Conservation (phyloP, 768 basidiomycete species). For the Rhizopogon vinicolor region DNA sequence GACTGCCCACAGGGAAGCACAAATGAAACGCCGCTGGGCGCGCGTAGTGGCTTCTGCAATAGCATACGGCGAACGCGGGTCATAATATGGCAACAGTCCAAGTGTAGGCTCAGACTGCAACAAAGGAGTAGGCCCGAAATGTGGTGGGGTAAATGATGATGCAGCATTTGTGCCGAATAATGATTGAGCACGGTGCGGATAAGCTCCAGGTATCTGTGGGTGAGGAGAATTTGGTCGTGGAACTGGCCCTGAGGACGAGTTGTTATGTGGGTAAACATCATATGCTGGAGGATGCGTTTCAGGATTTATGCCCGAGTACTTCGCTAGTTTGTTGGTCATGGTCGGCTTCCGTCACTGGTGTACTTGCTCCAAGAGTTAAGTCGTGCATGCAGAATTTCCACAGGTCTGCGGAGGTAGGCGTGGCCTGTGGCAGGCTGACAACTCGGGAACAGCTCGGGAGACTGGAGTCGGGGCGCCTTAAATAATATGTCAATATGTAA, state of each 20-base stretch:
- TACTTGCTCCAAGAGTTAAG: not conserved
- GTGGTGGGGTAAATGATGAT: conserved; percentile 12
- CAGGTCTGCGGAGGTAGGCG: not conserved
- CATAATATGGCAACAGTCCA: conserved; percentile 36
- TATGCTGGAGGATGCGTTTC: conserved; percentile 27
- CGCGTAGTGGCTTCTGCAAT: conserved; percentile 31
- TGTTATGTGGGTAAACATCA: conserved; percentile 11
- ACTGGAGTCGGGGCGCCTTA: too few species aligned
- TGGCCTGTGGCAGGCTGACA: not conserved
- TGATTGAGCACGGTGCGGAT: conserved; percentile 10
- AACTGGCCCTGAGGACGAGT: conserved; percentile 6
- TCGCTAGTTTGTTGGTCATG: not conserved
- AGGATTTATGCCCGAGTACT: conserved; percentile 17
- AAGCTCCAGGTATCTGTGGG: conserved; percentile 9
- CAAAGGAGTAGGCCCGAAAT: conserved; percentile 39
- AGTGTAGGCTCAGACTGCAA: conserved; percentile 30
- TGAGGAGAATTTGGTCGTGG: conserved; percentile 15
- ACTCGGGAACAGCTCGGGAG: too few species aligned
- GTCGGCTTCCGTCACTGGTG: not conserved
- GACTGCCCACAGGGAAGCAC: conserved; percentile 35
- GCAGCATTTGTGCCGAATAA: conserved; percentile 11
- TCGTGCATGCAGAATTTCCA: not conserved
- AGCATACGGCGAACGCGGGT: conserved; percentile 36
- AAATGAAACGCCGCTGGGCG: conserved; percentile 41
- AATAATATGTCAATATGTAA: not conserved